A percentile compares a stretch with the other conserved stretches of the same genome.
Evolutionary conservation across 2,329 filamentous ascomycete species (phyloP).

Genomic region (Chaetomium sp.): DNA sequence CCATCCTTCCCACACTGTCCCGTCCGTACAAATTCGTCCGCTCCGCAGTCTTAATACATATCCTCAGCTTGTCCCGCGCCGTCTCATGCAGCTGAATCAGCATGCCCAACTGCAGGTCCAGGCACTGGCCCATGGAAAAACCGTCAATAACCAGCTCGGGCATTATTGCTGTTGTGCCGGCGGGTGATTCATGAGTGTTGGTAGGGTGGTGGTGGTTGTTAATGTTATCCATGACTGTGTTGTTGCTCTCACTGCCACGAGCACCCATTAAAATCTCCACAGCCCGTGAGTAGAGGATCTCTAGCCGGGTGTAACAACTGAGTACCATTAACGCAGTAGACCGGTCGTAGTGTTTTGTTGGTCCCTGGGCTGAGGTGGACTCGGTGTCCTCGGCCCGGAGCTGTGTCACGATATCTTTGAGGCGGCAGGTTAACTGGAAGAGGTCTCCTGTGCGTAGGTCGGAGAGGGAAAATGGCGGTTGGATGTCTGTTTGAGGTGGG

Average conservation of each 20-base stretch:
- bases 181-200: too few species aligned
- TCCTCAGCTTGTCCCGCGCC: not conserved
- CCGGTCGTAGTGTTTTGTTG: not conserved
- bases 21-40: not conserved
- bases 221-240: not conserved
- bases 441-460: not conserved
- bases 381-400: not conserved
- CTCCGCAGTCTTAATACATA: not conserved
- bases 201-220: too few species aligned
- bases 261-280: not conserved
- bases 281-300: not conserved
- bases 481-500: not conserved
- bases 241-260: not conserved
- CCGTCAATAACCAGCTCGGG: slow-evolving; percentile 1
- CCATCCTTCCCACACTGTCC: not conserved
- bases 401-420: not conserved
- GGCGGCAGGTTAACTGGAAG: not conserved
- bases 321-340: not conserved
- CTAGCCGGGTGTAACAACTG: not conserved
- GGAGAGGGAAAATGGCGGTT: not conserved
- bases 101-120: not conserved
- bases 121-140: not conserved
- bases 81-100: not conserved
- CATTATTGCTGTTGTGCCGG: not conserved
- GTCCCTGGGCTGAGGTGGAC: not conserved